Base-by-base conservation (phyloP, 495 filamentous ascomycete genomes). In the Thozetella sp. region DNA sequence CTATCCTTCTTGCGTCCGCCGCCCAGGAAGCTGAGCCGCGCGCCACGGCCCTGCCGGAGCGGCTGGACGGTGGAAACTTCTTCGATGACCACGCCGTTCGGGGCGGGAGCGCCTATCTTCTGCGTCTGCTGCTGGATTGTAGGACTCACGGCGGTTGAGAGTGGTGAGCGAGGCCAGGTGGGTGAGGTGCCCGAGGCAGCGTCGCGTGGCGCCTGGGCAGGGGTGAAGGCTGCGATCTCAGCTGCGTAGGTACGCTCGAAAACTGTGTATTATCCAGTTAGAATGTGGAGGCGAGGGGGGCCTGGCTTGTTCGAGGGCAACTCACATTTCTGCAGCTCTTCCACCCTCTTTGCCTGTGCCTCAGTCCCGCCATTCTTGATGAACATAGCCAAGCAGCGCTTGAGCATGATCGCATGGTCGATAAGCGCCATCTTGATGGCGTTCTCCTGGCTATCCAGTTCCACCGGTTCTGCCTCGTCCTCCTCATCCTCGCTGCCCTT, bases 351-450 rank as follows among this genome's bases (percentile, higher is more conserved):
- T 22, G 64, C 66, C 63, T 79, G 76, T 63, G 70, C 58, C 68
- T 80, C 66, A 67, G 80, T 65, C 82, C 79, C 61, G 83, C 86
- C 43, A 20, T 48, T 82, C 80, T 83, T 67, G 77, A 85, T 27
- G 68, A 90, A 92, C 56, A 89, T 82, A 10, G 83, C 80, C 54
- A 99, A 70, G 63, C 91, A 93, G 57, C 92, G 87, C 76, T 93
- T 93, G 68, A 98, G 86, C 62, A 89, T 85, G 45, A 93, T 81
- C 3, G 92, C 92, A 67, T 99, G 93, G 67, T 99, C 95, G 53
- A 96, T 82, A 43, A 99, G 80, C 20, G 92, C 92, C 59, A 91
- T 88, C 61, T 88, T 89, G 54, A 99, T 86, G 20, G 96, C 93
- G 62, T 88, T 92, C 63, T 94, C 86, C 72, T 97, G 81, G 1